Percentiles rank a stretch among this genome's conserved stretches.
These are phyloP conservation scores for Hypoxylon sp. DNA, from an alignment of 2,329 filamentous ascomycete genomes.

Conservation along the genomic window DNA sequence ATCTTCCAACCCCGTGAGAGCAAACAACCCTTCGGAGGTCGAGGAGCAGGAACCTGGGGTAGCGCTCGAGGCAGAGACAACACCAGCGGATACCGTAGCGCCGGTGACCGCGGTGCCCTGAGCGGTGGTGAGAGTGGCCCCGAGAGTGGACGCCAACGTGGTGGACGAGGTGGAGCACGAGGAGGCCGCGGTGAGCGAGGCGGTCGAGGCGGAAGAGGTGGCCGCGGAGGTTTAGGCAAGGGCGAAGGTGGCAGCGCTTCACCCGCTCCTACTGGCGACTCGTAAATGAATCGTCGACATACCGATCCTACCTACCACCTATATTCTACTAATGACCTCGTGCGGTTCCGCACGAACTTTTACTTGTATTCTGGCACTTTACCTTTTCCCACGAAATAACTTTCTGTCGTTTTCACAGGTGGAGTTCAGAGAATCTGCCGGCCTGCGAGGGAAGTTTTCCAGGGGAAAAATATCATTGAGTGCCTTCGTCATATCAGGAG, in stretches of 20 bases:
- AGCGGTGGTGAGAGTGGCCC: constrained; percentile 81
- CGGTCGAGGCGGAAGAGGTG: constrained; percentile 66
- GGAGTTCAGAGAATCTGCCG: constrained; percentile 48
- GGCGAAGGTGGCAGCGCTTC: constrained; percentile 71
- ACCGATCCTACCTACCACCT: constrained; percentile 28
- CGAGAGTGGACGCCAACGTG: constrained; percentile 69
- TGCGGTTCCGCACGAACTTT: constrained; percentile 36
- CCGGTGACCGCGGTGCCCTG: constrained; percentile 74
- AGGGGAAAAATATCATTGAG: constrained; percentile 35
- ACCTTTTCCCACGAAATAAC: constrained; percentile 39
- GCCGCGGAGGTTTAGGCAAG: constrained; percentile 61
- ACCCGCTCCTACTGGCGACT: constrained; percentile 67
- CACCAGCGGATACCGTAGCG: constrained; percentile 85
- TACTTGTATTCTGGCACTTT: constrained; percentile 50
- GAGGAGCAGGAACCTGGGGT: constrained; percentile 78
- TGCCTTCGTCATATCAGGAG: constrained; percentile 36
- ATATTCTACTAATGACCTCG: constrained; percentile 48
- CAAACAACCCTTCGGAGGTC: constrained; percentile 66
- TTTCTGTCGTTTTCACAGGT: constrained; percentile 46
- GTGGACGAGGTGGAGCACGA: constrained; percentile 69
- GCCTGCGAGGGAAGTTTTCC: constrained; percentile 48
- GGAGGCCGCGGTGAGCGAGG: constrained; percentile 71
- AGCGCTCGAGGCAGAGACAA: constrained; percentile 75
- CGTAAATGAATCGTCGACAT: constrained; percentile 53
- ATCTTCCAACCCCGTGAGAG: constrained; percentile 80